phyloP scores from a whole-genome alignment of 106 monocot species.

The Alisma plantagoaquatica region DNA sequence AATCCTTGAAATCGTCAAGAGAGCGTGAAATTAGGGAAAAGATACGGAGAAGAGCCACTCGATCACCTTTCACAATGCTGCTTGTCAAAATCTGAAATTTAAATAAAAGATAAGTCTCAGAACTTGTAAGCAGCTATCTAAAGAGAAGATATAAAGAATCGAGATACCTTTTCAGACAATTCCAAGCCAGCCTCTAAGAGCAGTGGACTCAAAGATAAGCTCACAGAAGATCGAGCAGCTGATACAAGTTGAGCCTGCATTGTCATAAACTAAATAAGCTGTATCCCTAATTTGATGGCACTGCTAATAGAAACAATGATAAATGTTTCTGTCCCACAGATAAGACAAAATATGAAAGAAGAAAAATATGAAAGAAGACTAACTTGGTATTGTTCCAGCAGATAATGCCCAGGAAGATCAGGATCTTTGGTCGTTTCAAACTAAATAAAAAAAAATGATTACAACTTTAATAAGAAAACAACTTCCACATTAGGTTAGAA shows the following conservation, averaged over 20 bases:
- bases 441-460: conserved; percentile 33
- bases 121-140: no score
- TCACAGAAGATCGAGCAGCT: conserved; percentile 79
- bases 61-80: conserved; percentile 72
- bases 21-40: conserved; percentile 76
- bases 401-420: conserved; percentile 81
- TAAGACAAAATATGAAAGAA: no score
- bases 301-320: neutral
- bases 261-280: neutral
- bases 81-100: conserved; percentile 74
- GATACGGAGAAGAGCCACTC: conserved; percentile 70
- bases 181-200: conserved; percentile 89
- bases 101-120: no score
- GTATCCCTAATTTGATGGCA: neutral
- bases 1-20: conserved; percentile 76
- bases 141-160: neutral
- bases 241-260: conserved; percentile 95
- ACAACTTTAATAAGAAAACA: no score
- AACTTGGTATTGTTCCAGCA: conserved; percentile 97
- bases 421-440: conserved; percentile 77
- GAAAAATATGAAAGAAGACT: conserved; percentile 1
- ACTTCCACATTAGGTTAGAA: no score
- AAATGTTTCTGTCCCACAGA: no score
- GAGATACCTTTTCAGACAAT: conserved; percentile 73
- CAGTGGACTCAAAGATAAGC: conserved; percentile 70